Evolutionary conservation across 495 filamentous ascomycete species (phyloP), one percentile per base, ranked within the genome.

Genomic region (Pyrenula massariospora): DNA sequence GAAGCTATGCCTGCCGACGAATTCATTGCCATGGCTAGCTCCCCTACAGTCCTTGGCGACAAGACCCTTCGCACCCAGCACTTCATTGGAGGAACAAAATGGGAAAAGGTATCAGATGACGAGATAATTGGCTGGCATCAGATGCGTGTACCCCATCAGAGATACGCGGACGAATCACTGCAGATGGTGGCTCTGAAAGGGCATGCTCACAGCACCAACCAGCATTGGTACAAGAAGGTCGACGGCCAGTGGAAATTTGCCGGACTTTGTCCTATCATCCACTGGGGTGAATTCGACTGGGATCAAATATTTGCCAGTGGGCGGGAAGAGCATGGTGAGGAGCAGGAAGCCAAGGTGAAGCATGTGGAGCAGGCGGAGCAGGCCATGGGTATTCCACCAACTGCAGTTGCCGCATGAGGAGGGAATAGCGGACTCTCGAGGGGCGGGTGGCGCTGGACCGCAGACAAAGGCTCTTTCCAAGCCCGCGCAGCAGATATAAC

Each of bases 241-340:
- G 70, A 88, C 60, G 86, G 86, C 3, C 80, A 83, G 57, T 91
- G 88, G 88, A 92, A 90, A 71, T 88, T 90, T 68, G 86, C 86
- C 1, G 87, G 88, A 1, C 70, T 92, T 54, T 72, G 75, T 64
- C 87, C 88, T 1, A 73, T 81, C 52, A 85, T 91, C 56, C 69
- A 82, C 48, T 91, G 84, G 84, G 73, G 69, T 59, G 88, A 92
- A 75, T 80, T 83, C 63, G 82, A 87, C 50, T 88, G 87, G 48
- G 70, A 77, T 25, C 71, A 68, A 24, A 65, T 77, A 1, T 77
- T 77, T 54, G 64, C 60, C 51, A 64, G 60, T 10, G 50, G 50
- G 8, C 19, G 22, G 8, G 50, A 52, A 19, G 22, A 52, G 19
- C 22, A 21, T 19, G 50, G 50, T 10, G 19, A 8, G 19, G 19